These are phyloP conservation scores for Brettanomyces sp. DNA, from an alignment of 805 yeast genomes.

Conservation along the genomic window DNA sequence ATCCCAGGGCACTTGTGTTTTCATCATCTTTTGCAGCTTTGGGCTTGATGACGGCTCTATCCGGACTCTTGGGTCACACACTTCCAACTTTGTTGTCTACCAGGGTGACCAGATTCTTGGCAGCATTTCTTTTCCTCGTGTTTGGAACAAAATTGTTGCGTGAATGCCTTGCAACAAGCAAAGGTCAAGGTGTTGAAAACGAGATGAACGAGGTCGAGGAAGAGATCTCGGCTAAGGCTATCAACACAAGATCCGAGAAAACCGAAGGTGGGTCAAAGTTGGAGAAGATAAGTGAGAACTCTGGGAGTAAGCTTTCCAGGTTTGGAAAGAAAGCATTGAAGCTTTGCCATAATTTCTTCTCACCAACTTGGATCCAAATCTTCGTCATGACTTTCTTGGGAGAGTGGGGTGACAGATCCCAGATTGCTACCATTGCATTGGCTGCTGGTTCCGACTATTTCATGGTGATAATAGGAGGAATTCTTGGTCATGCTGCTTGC, in stretches of 20 bases:
- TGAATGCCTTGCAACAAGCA: conserved; percentile 80
- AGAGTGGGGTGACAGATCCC: conserved; percentile 99
- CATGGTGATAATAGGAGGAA: conserved; percentile 82
- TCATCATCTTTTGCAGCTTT: conserved; percentile 79
- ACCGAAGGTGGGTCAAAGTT: conserved; percentile 46
- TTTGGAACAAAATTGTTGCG: conserved; percentile 68
- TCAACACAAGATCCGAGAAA: conserved; percentile 40
- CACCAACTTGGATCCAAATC: conserved; percentile 91
- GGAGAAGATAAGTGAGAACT: conserved; percentile 25
- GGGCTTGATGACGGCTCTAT: conserved; percentile 81
- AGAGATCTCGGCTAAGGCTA: conserved; percentile 62
- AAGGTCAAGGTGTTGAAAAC: conserved; percentile 81
- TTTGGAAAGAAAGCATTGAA: neutral
- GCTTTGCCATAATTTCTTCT: conserved; percentile 40
- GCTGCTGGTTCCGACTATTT: conserved; percentile 94
- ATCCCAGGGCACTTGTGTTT: conserved; percentile 77
- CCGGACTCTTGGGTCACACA: conserved; percentile 88
- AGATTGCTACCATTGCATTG: conserved; percentile 97
- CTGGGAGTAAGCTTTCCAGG: neutral
- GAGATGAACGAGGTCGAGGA: conserved; percentile 96
- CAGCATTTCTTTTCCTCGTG: conserved; percentile 70
- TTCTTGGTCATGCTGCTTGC: conserved; percentile 82
- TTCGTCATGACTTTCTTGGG: conserved; percentile 94
- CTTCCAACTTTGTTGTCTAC: conserved; percentile 78
- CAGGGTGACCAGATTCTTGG: conserved; percentile 69